These are phyloP conservation scores for Poteriospumella lacustris DNA, from an alignment of 108 stramenopile species.

Conservation along the genomic window DNA sequence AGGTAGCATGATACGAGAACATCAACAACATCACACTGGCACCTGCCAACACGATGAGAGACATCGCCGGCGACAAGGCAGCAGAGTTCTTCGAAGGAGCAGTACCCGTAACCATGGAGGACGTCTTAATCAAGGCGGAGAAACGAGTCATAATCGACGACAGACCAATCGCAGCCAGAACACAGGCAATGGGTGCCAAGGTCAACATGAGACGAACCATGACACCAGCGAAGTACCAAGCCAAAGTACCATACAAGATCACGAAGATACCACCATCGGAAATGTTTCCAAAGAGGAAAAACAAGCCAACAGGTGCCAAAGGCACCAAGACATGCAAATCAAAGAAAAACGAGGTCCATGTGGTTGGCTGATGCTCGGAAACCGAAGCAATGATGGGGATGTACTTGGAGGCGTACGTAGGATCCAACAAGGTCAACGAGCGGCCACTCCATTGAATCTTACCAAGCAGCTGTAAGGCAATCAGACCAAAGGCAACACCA, in stretches of 20 bases:
- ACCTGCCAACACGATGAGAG: slow-evolving; percentile 35
- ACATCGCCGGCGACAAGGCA: slow-evolving; percentile 14
- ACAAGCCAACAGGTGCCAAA: slow-evolving; percentile 79
- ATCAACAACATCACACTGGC: slow-evolving; percentile 35
- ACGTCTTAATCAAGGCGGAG: slow-evolving; percentile 32
- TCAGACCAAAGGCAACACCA: slow-evolving; percentile 48
- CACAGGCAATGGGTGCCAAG: slow-evolving; percentile 79
- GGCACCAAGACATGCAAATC: slow-evolving; percentile 88
- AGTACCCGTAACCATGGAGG: slow-evolving; percentile 14
- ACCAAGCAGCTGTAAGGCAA: slow-evolving; percentile 47
- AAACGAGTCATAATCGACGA: slow-evolving; percentile 71
- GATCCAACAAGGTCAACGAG: slow-evolving; percentile 54
- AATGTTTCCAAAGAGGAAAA: slow-evolving; percentile 68
- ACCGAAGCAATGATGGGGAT: slow-evolving; percentile 62
- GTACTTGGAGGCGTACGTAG: slow-evolving; percentile 77
- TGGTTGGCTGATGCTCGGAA: slow-evolving; percentile 95
- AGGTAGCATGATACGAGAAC: slow-evolving; percentile 47
- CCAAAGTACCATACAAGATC: slow-evolving; percentile 74
- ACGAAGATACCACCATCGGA: slow-evolving; percentile 76
- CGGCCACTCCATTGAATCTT: slow-evolving; percentile 53
- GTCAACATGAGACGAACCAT: slow-evolving; percentile 95
- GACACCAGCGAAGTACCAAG: slow-evolving; percentile 90
- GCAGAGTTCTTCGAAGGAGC: neutral
- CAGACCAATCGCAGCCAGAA: slow-evolving; percentile 77
- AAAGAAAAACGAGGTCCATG: slow-evolving; percentile 83